Base-by-base conservation (phyloP, 805 yeast genomes). In the Ogataea pilisensis region DNA sequence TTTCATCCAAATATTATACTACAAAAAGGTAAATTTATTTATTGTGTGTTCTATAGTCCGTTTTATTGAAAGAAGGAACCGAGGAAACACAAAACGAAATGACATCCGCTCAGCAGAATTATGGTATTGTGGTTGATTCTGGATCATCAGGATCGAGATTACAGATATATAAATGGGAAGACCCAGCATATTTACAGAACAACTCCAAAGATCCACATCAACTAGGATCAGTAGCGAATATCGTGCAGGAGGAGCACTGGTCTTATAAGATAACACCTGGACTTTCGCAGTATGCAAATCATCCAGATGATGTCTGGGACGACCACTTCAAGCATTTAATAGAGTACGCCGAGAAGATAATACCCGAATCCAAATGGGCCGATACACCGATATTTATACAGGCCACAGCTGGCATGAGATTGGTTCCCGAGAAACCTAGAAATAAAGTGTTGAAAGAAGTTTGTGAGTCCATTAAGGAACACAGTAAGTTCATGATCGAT, bases 351-450 rank as follows among this genome's bases (percentile, higher is more conserved):
- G 75, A 78, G 50, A 60, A 64, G 4, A 73, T 84, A 18, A 78
- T 93, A 7, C 98, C 98, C 0, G 53, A 57, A 24, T 72, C 72
- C 0, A 69, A 75, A 40, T 76, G 79, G 49, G 45, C 60, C 1
- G 75, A 76, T 4, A 91, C 98, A 0, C 98, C 99, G 0, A 73
- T 93, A 1, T 93, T 80, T 51, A 76, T 93, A n/a, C 77, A 86
- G 50, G 95, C 98, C 3, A 93, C 99, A 0, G 99, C 99, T 5
- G 99, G 99, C 2, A 88, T 93, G 95, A 73, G 99, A 46, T 65
- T 93, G 31, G 58, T 91, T 34, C 77, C 83, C 0, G 68, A 69
- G 26, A 59, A 64, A 14, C 74, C 76, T 35, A 81, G 80, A 46
- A 55, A 68, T 8, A 65, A 58, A 28, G 71, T 93, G 3, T 63